phyloP scores from a whole-genome alignment of 2,329 filamentous ascomycete species.

The Alternaria arbusti region DNA sequence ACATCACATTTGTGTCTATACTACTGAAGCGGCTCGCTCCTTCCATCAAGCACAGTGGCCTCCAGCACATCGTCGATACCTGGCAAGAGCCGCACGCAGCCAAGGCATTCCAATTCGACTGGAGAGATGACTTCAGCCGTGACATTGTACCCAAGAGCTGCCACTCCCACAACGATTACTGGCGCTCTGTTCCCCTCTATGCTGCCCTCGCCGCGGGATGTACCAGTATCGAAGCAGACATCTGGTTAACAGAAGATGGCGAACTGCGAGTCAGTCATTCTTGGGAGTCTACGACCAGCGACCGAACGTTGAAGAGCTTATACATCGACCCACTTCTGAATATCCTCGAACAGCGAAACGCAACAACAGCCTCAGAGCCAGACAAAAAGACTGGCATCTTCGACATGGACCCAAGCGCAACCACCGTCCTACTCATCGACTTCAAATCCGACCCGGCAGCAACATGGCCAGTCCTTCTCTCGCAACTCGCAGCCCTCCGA shows the following conservation, averaged over 20 bases:
- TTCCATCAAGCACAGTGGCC: conserved; percentile 24
- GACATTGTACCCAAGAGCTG: conserved; percentile 45
- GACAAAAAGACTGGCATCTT: conserved; percentile 57
- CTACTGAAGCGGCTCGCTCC: conserved; percentile 31
- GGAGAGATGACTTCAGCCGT: conserved; percentile 48
- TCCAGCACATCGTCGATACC: conserved; percentile 30
- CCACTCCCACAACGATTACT: conserved; percentile 56
- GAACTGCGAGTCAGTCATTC: conserved; percentile 41
- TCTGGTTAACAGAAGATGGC: conserved; percentile 32
- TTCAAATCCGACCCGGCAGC: conserved; percentile 65
- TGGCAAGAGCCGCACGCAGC: conserved; percentile 35
- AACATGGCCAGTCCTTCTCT: conserved; percentile 61
- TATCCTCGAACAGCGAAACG: conserved; percentile 43
- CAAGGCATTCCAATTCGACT: conserved; percentile 30
- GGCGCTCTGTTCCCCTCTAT: conserved; percentile 50
- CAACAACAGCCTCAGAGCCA: conserved; percentile 19
- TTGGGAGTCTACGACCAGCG: conserved; percentile 20
- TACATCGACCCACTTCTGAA: conserved; percentile 51
- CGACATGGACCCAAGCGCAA: conserved; percentile 46
- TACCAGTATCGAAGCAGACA: conserved; percentile 41
- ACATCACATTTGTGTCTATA: conserved; percentile 28
- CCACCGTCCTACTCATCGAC: conserved; percentile 70
- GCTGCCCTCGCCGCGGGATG: conserved; percentile 50
- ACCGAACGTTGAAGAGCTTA: conserved; percentile 33
- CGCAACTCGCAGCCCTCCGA: conserved; percentile 65